These are phyloP conservation scores for Stemphylium beticola DNA, from an alignment of 2,329 filamentous ascomycete species.

Conservation along the genomic window DNA sequence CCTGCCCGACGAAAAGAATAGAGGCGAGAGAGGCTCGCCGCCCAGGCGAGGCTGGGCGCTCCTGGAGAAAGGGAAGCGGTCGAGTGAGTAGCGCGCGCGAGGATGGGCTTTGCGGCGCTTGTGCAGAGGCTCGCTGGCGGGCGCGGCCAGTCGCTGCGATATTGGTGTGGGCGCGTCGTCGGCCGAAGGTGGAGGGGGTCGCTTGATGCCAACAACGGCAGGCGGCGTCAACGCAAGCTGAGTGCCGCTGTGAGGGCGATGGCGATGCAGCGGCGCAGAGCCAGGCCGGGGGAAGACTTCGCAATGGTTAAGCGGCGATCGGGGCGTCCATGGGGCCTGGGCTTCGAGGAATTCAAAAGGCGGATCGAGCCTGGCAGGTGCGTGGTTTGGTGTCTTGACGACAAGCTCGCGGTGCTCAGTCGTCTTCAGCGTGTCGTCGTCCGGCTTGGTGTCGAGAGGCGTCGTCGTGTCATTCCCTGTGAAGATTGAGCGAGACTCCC, in stretches of 20 bases:
- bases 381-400: constrained; percentile 1
- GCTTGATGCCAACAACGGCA: constrained; percentile 31
- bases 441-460: constrained; percentile 8
- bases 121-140: constrained; percentile 43
- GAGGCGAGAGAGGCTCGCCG: constrained; percentile 54
- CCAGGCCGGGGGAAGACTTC: constrained; percentile 15
- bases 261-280: constrained; percentile 18
- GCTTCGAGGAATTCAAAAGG: neutral
- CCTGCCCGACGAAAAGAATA: constrained; percentile 59
- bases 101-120: constrained; percentile 41
- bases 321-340: constrained; percentile 26
- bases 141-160: neutral
- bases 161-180: neutral
- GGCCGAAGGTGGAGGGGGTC: constrained; percentile 12
- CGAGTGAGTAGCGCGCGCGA: constrained; percentile 43
- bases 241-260: constrained; percentile 5
- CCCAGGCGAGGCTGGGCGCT: constrained; percentile 21
- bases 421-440: neutral
- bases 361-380: constrained; percentile 6
- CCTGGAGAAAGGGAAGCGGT: constrained; percentile 43
- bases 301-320: constrained; percentile 20
- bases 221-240: constrained; percentile 22
- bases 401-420: constrained; percentile 5
- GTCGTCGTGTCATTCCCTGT: constrained; percentile 21
- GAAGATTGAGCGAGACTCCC: constrained; percentile 25